phyloP scores from a whole-genome alignment of 345 rosid genomes.

The Eucalyptus erythrocorys region DNA sequence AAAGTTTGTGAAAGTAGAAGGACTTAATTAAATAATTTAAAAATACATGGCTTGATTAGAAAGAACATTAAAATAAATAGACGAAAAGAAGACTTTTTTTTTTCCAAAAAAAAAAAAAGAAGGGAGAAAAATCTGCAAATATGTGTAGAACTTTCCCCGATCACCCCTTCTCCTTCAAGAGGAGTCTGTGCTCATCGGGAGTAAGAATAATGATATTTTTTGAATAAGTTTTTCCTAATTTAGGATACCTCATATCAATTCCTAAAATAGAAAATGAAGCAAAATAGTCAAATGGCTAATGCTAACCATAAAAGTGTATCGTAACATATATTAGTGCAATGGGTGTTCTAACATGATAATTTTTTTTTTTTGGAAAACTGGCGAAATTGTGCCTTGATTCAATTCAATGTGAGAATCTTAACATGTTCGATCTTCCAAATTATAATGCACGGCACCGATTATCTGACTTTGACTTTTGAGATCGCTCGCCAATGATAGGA shows the following conservation, averaged over 20 bases:
- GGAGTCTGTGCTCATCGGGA: not conserved
- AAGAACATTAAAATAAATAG: not conserved
- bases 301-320: not conserved
- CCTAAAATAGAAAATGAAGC: not conserved
- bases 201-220: not conserved
- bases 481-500: not conserved
- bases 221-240: accelerated
- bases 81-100: not conserved
- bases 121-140: not conserved
- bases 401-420: too few relatives aligned
- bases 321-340: not conserved
- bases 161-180: not conserved
- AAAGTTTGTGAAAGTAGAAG: not conserved
- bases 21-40: not conserved
- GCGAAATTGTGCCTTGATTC: too few relatives aligned
- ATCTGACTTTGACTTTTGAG: not conserved
- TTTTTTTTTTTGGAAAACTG: too few relatives aligned
- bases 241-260: not conserved
- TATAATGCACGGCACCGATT: not conserved
- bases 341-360: too few relatives aligned
- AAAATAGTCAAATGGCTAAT: not conserved
- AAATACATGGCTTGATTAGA: not conserved
- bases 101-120: accelerated
- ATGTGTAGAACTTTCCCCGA: not conserved
- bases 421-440: too few relatives aligned